Base-by-base conservation (phyloP, 805 yeast genomes). In the Candida lessepsii region DNA sequence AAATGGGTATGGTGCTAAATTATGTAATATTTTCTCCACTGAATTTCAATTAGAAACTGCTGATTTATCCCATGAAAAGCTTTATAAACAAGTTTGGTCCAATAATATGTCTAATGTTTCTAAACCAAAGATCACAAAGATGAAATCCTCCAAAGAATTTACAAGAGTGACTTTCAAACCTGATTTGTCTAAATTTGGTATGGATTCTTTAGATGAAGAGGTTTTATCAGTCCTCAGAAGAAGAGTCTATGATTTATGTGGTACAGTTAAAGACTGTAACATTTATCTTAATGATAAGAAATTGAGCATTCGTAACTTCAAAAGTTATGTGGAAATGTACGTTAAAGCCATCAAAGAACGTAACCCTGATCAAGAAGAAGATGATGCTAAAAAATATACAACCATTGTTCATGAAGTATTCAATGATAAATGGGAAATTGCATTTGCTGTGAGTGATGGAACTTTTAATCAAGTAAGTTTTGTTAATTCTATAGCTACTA, bases 1-100 rank as follows among this genome's bases (percentile, higher is more conserved):
- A 71, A 93, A 93, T 60, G 99, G 99, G 48, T 93, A 81, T 58
- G 99, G 99, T 64, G 99, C 99, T 35, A 93, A 93, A 60, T 70
- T 93, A 41, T 93, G 99, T 78, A 93, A 93, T 61, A 93, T 93
- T 47, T 93, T 91, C 61, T 88, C 96, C 18, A 85, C 89, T 3
- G 83, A 84, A 54, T 93, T 93, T 57, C 75, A 71, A 10, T 75
- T 93, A 20, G 96, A 89, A 59, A 93, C 99, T 5, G 91, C 95
- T 14, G 96, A 93, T 61, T 75, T 80, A 38, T 63, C 58, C 32
- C 67, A 72, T 9, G 81, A 76, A 39, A 74, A 78, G 53, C 64
- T 75, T 30, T 93, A 93, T 58, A 70, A 71, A 26, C 99, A 93
- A 60, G 76, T 76, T 2, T 93, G 99, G 99, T 74, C 76, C 36